Percentiles rank a stretch among this genome's conserved stretches.
Conservation (phyloP, 495 filamentous ascomycete species). For the Acidomyces sp. region DNA sequence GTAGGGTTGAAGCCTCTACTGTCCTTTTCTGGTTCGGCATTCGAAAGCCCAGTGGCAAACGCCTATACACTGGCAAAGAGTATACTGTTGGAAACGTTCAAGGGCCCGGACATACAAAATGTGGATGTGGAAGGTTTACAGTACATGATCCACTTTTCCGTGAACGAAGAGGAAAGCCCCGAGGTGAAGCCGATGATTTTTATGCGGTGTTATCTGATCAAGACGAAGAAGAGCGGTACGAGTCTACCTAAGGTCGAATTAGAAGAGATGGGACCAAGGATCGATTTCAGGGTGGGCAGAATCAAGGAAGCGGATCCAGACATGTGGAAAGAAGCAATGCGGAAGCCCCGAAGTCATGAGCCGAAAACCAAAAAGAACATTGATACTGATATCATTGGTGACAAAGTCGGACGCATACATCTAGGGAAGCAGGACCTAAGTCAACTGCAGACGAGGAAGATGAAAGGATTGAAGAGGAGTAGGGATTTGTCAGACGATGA, state of each 20-base stretch:
- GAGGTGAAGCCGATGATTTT: slow-evolving; percentile 57
- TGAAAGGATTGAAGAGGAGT: slow-evolving; percentile 91
- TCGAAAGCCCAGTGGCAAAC: slow-evolving; percentile 61
- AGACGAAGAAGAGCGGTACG: slow-evolving; percentile 74
- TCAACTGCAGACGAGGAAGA: slow-evolving; percentile 88
- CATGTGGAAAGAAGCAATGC: slow-evolving; percentile 79
- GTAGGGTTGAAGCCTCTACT: slow-evolving; percentile 80
- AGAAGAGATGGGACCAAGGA: slow-evolving; percentile 88
- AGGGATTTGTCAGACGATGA: slow-evolving; percentile 42
- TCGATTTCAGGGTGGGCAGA: slow-evolving; percentile 83
- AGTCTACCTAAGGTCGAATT: slow-evolving; percentile 80
- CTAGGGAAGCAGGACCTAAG: slow-evolving; percentile 78
- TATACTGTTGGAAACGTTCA: slow-evolving; percentile 82
- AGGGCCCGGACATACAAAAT: slow-evolving; percentile 55
- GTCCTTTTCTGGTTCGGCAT: slow-evolving; percentile 69
- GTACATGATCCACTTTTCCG: slow-evolving; percentile 70
- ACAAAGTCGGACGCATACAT: slow-evolving; percentile 91
- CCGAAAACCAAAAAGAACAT: slow-evolving; percentile 87
- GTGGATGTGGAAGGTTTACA: slow-evolving; percentile 91
- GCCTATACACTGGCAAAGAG: slow-evolving; percentile 73
- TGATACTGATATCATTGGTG: slow-evolving; percentile 75
- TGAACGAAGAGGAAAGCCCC: slow-evolving; percentile 50
- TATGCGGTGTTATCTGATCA: slow-evolving; percentile 70
- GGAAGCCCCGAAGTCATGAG: slow-evolving; percentile 60
- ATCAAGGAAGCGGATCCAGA: slow-evolving; percentile 60